Conservation (phyloP, 139 green algal species). For the Dunaliella sp. region DNA sequence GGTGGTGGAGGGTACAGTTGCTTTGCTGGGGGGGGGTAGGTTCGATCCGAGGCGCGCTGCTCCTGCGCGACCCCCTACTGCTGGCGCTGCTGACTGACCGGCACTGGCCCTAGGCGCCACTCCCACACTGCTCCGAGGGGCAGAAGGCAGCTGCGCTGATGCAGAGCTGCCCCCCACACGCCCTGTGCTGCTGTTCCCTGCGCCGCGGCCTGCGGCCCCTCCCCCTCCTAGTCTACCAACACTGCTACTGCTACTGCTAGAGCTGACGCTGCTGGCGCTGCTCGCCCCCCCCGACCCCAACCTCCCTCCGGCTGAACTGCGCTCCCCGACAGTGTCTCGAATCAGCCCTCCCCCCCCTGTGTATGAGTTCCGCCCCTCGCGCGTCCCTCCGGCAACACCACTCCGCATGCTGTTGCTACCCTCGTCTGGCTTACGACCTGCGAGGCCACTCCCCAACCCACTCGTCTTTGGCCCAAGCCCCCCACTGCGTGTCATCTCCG, state of each 20-base stretch:
- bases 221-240: neutral
- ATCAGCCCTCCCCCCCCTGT: neutral
- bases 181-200: no score
- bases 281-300: neutral
- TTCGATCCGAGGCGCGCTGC: no score
- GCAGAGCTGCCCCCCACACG: neutral
- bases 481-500: neutral
- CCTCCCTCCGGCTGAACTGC: neutral
- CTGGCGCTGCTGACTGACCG: no score
- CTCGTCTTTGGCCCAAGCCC: neutral
- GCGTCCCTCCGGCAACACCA: neutral
- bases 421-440: neutral
- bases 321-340: neutral
- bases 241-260: neutral
- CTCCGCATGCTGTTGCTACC: neutral
- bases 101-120: no score
- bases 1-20: no score
- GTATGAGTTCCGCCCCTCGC: neutral
- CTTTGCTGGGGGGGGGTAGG: no score
- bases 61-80: no score
- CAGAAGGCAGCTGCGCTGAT: neutral
- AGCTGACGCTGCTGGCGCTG: neutral
- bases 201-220: neutral
- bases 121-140: neutral
- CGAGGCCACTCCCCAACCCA: neutral